These are phyloP conservation scores for Mycena vulgaris DNA, from an alignment of 768 basidiomycete species.

Conservation along the genomic window DNA sequence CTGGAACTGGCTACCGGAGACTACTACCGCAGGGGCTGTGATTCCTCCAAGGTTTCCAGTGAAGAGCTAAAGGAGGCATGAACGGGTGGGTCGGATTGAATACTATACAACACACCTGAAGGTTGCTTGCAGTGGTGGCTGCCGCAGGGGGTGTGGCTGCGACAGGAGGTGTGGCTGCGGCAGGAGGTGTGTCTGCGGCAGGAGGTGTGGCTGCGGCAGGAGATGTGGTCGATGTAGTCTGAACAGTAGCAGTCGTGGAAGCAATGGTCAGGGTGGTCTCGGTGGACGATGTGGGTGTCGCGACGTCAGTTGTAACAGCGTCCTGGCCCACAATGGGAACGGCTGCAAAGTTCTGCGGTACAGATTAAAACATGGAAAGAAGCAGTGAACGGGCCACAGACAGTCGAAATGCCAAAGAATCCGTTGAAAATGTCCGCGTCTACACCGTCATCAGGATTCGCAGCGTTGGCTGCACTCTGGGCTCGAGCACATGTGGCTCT, in stretches of 20 bases:
- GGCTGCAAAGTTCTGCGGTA: slow-evolving; percentile 12
- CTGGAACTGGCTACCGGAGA: slow-evolving; percentile 23
- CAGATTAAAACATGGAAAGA: not conserved
- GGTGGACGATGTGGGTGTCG: not conserved
- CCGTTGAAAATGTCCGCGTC: slow-evolving; percentile 60
- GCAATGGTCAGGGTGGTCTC: not conserved
- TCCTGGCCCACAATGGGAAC: not conserved
- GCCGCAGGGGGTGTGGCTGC: not conserved
- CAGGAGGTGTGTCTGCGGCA: not conserved
- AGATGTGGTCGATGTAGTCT: not conserved
- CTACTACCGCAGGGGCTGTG: slow-evolving; percentile 23
- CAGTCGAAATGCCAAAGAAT: slow-evolving; percentile 53
- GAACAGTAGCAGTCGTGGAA: not conserved
- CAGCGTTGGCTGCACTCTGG: slow-evolving; percentile 25
- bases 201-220: not conserved
- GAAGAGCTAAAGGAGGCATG: slow-evolving; percentile 11
- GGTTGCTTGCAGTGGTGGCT: not conserved
- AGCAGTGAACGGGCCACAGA: not conserved
- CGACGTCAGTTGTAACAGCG: not conserved
- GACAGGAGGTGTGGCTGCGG: not conserved
- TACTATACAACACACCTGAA: slow-evolving; percentile 8
- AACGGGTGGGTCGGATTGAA: not conserved
- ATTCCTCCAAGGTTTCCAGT: slow-evolving; percentile 25
- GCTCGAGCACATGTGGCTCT: slow-evolving; percentile 10
- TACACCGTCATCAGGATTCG: slow-evolving; percentile 46